Conservation (phyloP, 352 stramenopile species). For the Aphanomyces euteiches region DNA sequence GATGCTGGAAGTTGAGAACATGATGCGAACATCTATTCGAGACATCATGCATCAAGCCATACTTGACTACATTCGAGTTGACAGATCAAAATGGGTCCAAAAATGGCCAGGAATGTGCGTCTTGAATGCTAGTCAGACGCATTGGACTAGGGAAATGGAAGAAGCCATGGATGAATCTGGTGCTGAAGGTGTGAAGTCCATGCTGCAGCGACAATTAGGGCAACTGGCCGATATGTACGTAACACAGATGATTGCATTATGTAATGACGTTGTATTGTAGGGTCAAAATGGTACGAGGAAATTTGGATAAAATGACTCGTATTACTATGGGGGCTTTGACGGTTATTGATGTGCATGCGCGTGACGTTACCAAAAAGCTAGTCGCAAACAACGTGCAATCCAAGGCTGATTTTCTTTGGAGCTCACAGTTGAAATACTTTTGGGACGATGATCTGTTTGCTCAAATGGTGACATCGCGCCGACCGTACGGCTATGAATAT, state of each 20-base stretch:
- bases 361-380: slow-evolving; percentile 91
- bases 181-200: slow-evolving; percentile 65
- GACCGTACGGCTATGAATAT: slow-evolving; percentile 95
- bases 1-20: slow-evolving; percentile 92
- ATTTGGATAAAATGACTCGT: slow-evolving; percentile 81
- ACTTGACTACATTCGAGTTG: slow-evolving; percentile 80
- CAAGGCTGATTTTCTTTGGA: slow-evolving; percentile 86
- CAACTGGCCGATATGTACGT: slow-evolving; percentile 88
- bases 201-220: slow-evolving; percentile 76
- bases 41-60: slow-evolving; percentile 86
- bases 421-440: slow-evolving; percentile 90
- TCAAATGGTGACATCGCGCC: slow-evolving; percentile 85
- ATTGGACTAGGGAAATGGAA: slow-evolving; percentile 91
- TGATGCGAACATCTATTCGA: slow-evolving; percentile 89
- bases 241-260: not conserved
- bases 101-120: slow-evolving; percentile 89
- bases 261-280: slow-evolving; percentile 2
- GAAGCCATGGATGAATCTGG: slow-evolving; percentile 77
- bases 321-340: slow-evolving; percentile 89
- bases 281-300: slow-evolving; percentile 86
- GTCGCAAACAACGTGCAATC: slow-evolving; percentile 85
- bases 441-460: slow-evolving; percentile 89
- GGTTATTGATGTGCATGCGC: slow-evolving; percentile 95
- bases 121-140: slow-evolving; percentile 90
- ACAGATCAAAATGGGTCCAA: slow-evolving; percentile 89